Percentiles rank a stretch among this genome's conserved stretches.
phyloP scores from a whole-genome alignment of 495 filamentous ascomycete genomes.

The Hypoxylon trugodes region DNA sequence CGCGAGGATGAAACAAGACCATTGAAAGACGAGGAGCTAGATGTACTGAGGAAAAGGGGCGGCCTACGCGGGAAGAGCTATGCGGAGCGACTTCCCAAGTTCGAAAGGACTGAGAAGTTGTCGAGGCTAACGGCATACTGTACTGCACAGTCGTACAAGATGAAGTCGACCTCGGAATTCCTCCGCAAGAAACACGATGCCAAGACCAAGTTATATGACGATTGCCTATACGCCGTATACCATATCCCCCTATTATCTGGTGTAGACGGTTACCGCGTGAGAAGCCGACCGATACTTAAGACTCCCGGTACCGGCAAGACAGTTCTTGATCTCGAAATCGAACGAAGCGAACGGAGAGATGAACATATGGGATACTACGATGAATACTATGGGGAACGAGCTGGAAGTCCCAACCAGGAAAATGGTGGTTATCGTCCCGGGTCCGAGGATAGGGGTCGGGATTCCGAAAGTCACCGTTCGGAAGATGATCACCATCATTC shows the following conservation, averaged over 20 bases:
- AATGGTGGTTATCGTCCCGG: constrained; percentile 23
- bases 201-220: constrained; percentile 97
- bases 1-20: constrained; percentile 71
- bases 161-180: constrained; percentile 85
- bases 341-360: constrained; percentile 87
- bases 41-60: constrained; percentile 68
- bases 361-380: constrained; percentile 84
- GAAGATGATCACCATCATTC: constrained; percentile 42
- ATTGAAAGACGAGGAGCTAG: constrained; percentile 78
- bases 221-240: constrained; percentile 95
- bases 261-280: constrained; percentile 81
- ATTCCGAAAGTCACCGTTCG: constrained; percentile 28
- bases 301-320: constrained; percentile 88
- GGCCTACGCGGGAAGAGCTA: constrained; percentile 85
- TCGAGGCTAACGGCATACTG: constrained; percentile 94
- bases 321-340: constrained; percentile 94
- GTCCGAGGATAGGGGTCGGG: constrained; percentile 21
- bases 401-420: constrained; percentile 24
- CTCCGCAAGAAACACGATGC: constrained; percentile 89
- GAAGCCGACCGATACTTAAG: constrained; percentile 90
- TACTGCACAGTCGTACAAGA: constrained; percentile 91
- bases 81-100: constrained; percentile 92
- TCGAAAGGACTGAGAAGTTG: constrained; percentile 84
- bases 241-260: constrained; percentile 89
- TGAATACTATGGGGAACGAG: constrained; percentile 47